phyloP scores from a whole-genome alignment of 1,139 yeast genomes.

The Diutina rugosa region DNA sequence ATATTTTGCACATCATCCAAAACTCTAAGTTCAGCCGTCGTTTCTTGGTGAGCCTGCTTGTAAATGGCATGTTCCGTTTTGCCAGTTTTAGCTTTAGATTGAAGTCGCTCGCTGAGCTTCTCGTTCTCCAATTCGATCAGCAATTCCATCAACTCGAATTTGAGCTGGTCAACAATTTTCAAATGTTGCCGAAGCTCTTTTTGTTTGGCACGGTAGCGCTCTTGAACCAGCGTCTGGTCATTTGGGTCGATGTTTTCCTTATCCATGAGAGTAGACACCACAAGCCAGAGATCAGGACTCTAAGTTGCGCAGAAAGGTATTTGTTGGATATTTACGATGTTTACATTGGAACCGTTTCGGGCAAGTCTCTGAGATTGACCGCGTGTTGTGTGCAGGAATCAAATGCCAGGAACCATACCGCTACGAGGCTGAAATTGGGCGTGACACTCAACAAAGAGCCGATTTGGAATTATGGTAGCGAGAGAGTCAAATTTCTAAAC shows the following conservation, averaged over 20 bases:
- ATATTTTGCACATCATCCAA: constrained; percentile 4
- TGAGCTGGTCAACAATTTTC: constrained; percentile 11
- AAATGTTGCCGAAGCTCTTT: constrained; percentile 14
- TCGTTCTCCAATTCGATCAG: constrained; percentile 8
- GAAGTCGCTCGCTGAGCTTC: constrained; percentile 5
- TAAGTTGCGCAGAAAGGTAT: background rate
- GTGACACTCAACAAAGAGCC: background rate
- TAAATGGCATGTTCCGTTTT: constrained; percentile 4
- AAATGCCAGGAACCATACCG: background rate
- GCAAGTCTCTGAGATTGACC: background rate
- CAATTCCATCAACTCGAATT: constrained; percentile 18
- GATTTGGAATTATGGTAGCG: background rate
- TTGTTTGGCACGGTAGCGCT: constrained; percentile 10
- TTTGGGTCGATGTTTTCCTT: background rate
- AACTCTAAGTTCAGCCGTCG: constrained; percentile 4
- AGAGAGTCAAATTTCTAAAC: too few relatives aligned
- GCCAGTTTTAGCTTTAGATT: constrained; percentile 2
- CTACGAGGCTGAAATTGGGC: background rate
- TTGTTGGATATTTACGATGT: background rate
- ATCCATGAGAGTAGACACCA: background rate
- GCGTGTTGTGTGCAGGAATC: background rate
- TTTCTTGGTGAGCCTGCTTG: constrained; percentile 1
- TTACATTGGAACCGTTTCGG: background rate
- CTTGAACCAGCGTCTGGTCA: background rate
- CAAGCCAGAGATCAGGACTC: background rate